Evolutionary conservation across 306 rosid species (phyloP).

Genomic region (Prunus mira): DNA sequence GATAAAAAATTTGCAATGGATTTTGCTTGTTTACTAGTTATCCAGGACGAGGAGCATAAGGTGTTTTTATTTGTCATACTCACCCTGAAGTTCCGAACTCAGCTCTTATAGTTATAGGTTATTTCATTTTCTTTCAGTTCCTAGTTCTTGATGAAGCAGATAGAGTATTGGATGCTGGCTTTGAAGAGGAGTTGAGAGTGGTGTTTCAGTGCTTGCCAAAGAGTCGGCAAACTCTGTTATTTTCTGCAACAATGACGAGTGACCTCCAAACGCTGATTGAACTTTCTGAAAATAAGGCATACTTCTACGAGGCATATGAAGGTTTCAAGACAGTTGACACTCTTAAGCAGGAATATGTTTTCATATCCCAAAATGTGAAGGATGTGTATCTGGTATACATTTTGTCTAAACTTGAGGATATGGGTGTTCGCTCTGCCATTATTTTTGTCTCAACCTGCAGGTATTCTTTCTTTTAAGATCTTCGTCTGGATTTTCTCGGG

Average conservation of each 20-base stretch:
- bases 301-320: constrained; percentile 74
- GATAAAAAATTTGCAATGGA: background rate
- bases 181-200: constrained; percentile 75
- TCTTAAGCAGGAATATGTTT: constrained; percentile 63
- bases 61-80: background rate
- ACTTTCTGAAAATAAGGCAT: constrained; percentile 67
- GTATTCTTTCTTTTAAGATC: constrained; percentile 36
- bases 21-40: background rate
- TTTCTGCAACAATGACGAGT: constrained; percentile 79
- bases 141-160: constrained; percentile 97
- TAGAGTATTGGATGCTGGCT: constrained; percentile 74
- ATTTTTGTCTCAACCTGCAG: constrained; percentile 76
- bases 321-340: constrained; percentile 79
- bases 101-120: background rate
- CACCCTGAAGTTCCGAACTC: background rate
- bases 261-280: constrained; percentile 59
- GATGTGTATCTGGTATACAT: constrained; percentile 73
- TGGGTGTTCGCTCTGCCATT: constrained; percentile 75
- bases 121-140: constrained; percentile 43
- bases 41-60: background rate
- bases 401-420: constrained; percentile 70
- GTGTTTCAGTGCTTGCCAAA: constrained; percentile 78
- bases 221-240: constrained; percentile 72
- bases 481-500: background rate
- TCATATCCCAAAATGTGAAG: constrained; percentile 65